Evolutionary conservation across 768 basidiomycete species (phyloP).

Genomic region (Lactarius sp.): DNA sequence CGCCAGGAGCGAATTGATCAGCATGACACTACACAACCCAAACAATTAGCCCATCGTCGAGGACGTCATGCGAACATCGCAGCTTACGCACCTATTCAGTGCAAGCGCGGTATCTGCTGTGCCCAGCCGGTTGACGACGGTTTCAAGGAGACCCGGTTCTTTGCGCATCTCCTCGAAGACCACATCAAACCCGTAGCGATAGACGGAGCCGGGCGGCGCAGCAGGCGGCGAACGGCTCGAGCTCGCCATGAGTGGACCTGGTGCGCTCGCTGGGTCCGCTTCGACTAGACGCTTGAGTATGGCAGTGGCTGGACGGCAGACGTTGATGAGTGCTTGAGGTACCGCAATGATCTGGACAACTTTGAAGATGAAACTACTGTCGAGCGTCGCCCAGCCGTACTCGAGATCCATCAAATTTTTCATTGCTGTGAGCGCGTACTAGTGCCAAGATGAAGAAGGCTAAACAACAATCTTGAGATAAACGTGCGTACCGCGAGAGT

Average conservation of each 20-base stretch:
- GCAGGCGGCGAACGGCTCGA: slow-evolving; percentile 53
- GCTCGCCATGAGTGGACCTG: slow-evolving; percentile 52
- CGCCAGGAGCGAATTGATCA: slow-evolving; percentile 80
- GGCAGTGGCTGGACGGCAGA: slow-evolving; percentile 85
- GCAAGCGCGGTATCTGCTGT: slow-evolving; percentile 84
- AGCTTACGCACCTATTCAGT: slow-evolving; percentile 57
- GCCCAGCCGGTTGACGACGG: slow-evolving; percentile 73
- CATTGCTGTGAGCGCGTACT: slow-evolving; percentile 84
- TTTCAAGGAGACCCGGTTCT: slow-evolving; percentile 66
- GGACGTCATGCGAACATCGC: slow-evolving; percentile 13
- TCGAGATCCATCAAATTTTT: slow-evolving; percentile 86
- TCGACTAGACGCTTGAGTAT: slow-evolving; percentile 88
- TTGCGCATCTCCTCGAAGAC: slow-evolving; percentile 81
- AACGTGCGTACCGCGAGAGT: slow-evolving; percentile 64
- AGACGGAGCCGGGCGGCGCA: slow-evolving; percentile 64
- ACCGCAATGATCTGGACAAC: slow-evolving; percentile 78
- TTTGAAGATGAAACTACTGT: slow-evolving; percentile 65
- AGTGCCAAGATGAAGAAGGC: slow-evolving; percentile 8
- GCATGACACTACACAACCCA: slow-evolving; percentile 59
- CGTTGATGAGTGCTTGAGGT: slow-evolving; percentile 74
- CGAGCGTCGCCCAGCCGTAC: slow-evolving; percentile 75
- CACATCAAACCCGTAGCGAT: slow-evolving; percentile 76
- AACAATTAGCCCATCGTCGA: slow-evolving; percentile 17
- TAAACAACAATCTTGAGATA: neutral
- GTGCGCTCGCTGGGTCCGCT: slow-evolving; percentile 68